Evolutionary conservation across 2,329 filamentous ascomycete genomes (phyloP), one percentile per base, ranked within the genome.

Genomic region (Ilyonectria destructans): DNA sequence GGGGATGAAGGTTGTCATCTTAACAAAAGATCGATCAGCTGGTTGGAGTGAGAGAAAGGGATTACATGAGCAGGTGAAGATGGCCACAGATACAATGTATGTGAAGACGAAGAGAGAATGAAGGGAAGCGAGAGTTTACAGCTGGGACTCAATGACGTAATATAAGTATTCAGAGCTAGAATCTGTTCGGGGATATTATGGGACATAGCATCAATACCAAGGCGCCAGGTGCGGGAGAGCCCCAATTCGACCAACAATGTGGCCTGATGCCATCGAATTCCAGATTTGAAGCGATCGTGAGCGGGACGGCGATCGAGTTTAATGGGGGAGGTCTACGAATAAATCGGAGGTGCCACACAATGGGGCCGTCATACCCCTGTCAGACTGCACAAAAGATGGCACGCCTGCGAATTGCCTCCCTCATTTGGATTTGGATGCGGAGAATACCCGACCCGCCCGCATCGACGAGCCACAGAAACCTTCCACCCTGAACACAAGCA

Each of bases 1-100:
- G n/a, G 93, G 91, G 68, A 96, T 89, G 80, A 92, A 92, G 69
- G 93, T 91, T 12, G 93, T 95, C 93, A 96, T 97, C 51, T 69
- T 86, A 80, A 65, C 29, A 35, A 17, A 26, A 40, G n/a, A 7
- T 40, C 10, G n/a, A 6, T 13, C n/a, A 2, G 31, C n/a, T 35
- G 31, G 10, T 45, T 21, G 37, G 45, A 54, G 40, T 56, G 31
- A 15, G 35, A 17, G 26, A 15, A n/a, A 59, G 15, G 15, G 19
- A 62, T 48, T 26, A 10, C 23, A 6, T 13, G 31, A 9, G 4
- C 19, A 21, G 19, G 45, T 46, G 12, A 46, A 23, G 45, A 21
- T 23, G 4, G 19, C 5, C 17, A 52, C n/a, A 29, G 29, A 49
- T 26, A n/a, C 31, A 9, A 54, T 54, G n/a, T 19, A 21, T 52